Base-by-base conservation (phyloP, 2,329 filamentous ascomycete species). In the Tolypocladium ovalisporum region DNA sequence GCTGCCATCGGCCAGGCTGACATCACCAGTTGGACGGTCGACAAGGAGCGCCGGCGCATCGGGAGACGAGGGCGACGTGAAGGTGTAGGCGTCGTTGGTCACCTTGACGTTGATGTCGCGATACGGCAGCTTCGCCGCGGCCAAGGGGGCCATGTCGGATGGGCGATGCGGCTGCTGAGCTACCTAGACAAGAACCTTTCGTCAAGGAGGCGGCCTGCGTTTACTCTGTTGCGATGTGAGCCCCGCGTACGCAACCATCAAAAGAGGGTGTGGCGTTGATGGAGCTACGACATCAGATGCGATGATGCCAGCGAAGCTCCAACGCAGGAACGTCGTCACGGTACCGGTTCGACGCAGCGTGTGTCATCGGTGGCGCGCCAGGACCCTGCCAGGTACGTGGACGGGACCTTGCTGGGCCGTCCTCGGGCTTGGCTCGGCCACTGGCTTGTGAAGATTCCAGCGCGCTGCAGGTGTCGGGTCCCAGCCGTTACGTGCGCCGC, bases 31-130 rank as follows among this genome's bases (percentile, higher is more conserved):
- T 12, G 94, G 94, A 56, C 94, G 85, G 68, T 97, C 94, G 63
- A 99, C 83, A 17, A 96, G 85, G 55, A 99, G 80, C 12, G 90
- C 90, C 17, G 90, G 90, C 34, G 92, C 88, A 73, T 92, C 85
- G 60, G 92, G 91, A 4, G 91, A 93, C 0, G 94, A 97, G 34
- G 94, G 94, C 34, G 94, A 99, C 42, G 90, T 92, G 74, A 99
- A 99, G 66, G 91, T 90, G 79, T 99, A 99, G 70, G 94, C 88
- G 66, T 93, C 90, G 66, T 89, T 81, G 55, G 93, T 91, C 63
- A 91, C 89, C 74, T 96, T 91, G 72, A 99, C 85, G 73, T 97
- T 99, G 78, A 97, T 95, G 78, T 99, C 94, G 70, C 93, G 85
- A 75, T 92, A 99, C 27, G 93, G 94, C 64, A 83, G 73, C 62